Base-by-base conservation (phyloP, 805 yeast species). In the Starmerella cellae region DNA sequence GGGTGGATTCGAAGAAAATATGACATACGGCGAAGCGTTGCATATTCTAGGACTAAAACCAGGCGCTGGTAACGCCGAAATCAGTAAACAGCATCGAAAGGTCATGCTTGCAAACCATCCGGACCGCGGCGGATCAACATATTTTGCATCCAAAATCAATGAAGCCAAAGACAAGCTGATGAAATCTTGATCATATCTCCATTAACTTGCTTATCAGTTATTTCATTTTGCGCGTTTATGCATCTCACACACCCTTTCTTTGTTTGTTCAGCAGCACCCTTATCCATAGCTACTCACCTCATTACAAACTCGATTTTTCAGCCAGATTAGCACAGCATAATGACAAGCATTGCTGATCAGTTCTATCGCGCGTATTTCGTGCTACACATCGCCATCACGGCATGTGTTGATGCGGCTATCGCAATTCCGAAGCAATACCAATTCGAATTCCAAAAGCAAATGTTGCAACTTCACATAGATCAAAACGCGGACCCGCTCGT, bases 61-160 rank as follows among this genome's bases (percentile, higher is more conserved):
- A 36, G 36, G 49, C 43, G 55, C 68, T 43, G 58, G 62, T 52
- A 24, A 35, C 62, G 77, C 55, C 68, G 73, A 75, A 73, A 67
- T 85, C 55, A 79, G 80, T 57, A 84, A 79, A 48, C 77, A 76
- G 46, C 95, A 87, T 59, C 74, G 95, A 63, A 69, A 68, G 53
- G 78, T 85, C 55, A 82, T 87, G 91, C 63, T 83, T 62, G 73
- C 80, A 38, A 87, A 87, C 60, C 96, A 87, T 58, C 96, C 96
- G 10, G 96, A 87, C 65, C 81, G 77, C 58, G 95, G 95, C 27
- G 96, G 96, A 2, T 79, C 93, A 10, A 82, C 93, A 22, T 84
- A 73, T 55, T 60, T 87, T 60, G 95, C 96, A 37, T 77, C 87
- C 45, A 87, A 87, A 66, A 79, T 87, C 47, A 87, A 87, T 60